Base-by-base conservation (phyloP, 2,329 filamentous ascomycete species). In the Colletotrichum trifolii region DNA sequence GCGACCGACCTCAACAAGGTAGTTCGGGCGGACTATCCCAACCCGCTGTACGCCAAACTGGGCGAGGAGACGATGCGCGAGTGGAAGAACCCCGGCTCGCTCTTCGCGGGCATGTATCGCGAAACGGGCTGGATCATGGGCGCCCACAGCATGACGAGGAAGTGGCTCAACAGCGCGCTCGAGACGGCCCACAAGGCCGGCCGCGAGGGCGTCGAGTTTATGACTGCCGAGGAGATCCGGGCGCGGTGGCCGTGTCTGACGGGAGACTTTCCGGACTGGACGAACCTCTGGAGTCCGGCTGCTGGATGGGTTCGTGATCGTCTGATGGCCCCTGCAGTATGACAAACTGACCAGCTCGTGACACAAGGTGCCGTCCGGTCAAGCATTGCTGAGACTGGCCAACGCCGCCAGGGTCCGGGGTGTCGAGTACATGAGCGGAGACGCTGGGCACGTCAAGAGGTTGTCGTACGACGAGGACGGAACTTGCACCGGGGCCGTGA, bases 401-500 rank as follows among this genome's bases (percentile, higher is more conserved):
- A 70, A 63, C 25, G 73, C 72, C 0, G 75, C 75, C 17, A 64
- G 67, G 34, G 54, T 36, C 2, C 50, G 68, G 12, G 74, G 75
- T 10, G 74, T 71, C 7, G 70, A 64, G 9, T 76, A 75, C 63
- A 69, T 75, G 36, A 71, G 66, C 10, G 75, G 75, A 8, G 67
- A 66, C 1, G 56, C 54, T 1, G 71, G 70, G 10, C 47, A 70
- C 52, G 60, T 68, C 15, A 69, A 68, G 47, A 54, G 69, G 15
- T 64, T 76, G 8, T 6, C 72, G 8, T 75, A 75, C 63, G 69
- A 71, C 56, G 36, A 54, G 12, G 61, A 71, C 5, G 68, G 69
- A 2, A 68, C 67, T 1, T 76, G 72, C 58, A 74, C 59, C 11
- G 87, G 86, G n/a, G 87, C 84, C 8, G 75, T 78, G 8, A 76